These are phyloP conservation scores for Tylopilus felleus DNA, from an alignment of 768 basidiomycete species.

Conservation along the genomic window DNA sequence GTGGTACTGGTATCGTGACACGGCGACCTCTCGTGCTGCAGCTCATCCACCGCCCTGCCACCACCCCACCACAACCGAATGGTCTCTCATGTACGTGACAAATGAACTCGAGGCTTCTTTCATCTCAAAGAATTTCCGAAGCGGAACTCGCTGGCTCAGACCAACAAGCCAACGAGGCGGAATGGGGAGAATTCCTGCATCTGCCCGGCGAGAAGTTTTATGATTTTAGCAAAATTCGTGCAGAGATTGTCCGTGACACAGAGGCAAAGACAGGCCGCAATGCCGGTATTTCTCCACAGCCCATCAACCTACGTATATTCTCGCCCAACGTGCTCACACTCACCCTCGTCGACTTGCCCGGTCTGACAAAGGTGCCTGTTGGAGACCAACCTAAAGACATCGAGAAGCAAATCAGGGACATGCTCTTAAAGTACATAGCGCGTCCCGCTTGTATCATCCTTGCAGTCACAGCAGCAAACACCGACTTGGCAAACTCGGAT, in stretches of 20 bases:
- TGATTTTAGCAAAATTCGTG: conserved; percentile 95
- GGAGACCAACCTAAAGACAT: conserved; percentile 97
- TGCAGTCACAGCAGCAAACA: conserved; percentile 94
- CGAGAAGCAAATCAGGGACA: conserved; percentile 95
- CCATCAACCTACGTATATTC: conserved; percentile 96
- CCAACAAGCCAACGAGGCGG: conserved; percentile 82
- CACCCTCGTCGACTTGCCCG: conserved; percentile 96
- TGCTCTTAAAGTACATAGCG: conserved; percentile 93
- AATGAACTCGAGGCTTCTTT: background rate
- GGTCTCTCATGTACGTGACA: conserved; percentile 41
- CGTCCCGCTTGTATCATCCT: conserved; percentile 95
- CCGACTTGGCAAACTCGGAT: conserved; percentile 97
- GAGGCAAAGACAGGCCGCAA: conserved; percentile 99
- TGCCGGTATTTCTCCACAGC: conserved; percentile 94
- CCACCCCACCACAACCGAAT: conserved; percentile 42
- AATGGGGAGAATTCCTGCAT: conserved; percentile 99
- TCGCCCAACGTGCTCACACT: conserved; percentile 97
- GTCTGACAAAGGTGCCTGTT: conserved; percentile 91
- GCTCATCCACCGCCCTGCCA: conserved; percentile 82
- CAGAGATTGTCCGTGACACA: conserved; percentile 94
- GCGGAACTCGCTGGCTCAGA: conserved; percentile 47
- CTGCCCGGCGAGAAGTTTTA: conserved; percentile 96
- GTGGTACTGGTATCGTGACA: conserved; percentile 98
- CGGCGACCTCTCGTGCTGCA: conserved; percentile 94
- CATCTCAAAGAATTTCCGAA: conserved; percentile 6